phyloP scores from a whole-genome alignment of 2,329 filamentous ascomycete species.

The Pseudopithomyces maydicus region DNA sequence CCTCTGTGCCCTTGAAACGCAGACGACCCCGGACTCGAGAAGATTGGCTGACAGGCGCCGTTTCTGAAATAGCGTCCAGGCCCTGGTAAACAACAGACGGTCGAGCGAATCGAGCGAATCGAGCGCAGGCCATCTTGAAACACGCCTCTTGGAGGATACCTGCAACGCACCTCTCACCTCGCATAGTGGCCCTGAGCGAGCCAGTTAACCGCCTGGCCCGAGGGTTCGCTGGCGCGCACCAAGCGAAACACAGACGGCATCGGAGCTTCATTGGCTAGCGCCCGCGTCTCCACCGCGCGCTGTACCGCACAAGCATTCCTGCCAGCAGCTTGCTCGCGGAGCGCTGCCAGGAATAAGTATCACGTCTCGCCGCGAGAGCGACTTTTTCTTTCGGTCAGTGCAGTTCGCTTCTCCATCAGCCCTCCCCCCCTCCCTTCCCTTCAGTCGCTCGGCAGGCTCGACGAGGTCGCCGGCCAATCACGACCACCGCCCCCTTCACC shows the following conservation, averaged over 20 bases:
- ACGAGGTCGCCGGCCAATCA: slow-evolving; percentile 25
- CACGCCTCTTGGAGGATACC: slow-evolving; percentile 39
- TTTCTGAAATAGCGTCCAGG: slow-evolving; percentile 28
- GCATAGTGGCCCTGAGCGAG: slow-evolving; percentile 30
- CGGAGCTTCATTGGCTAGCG: slow-evolving; percentile 35
- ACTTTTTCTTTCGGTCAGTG: slow-evolving; percentile 37
- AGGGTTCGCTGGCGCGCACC: slow-evolving; percentile 37
- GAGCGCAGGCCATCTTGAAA: slow-evolving; percentile 35
- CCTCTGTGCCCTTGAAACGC: slow-evolving; percentile 37
- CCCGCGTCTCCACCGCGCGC: slow-evolving; percentile 22
- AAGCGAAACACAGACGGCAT: slow-evolving; percentile 21
- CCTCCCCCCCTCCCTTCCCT: slow-evolving; percentile 22
- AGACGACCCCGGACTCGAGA: slow-evolving; percentile 19
- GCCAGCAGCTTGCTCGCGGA: slow-evolving; percentile 18
- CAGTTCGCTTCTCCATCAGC: slow-evolving; percentile 18
- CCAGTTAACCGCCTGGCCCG: slow-evolving; percentile 39
- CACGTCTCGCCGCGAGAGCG: slow-evolving; percentile 30
- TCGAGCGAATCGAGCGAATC: slow-evolving; percentile 21
- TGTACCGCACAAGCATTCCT: slow-evolving; percentile 28
- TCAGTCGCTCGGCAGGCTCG: slow-evolving; percentile 23
- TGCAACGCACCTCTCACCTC: slow-evolving; percentile 32
- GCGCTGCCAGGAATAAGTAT: slow-evolving; percentile 35
- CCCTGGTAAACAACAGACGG: slow-evolving; percentile 33
- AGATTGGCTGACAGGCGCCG: slow-evolving; percentile 41
- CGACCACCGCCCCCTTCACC: slow-evolving; percentile 6